Conservation (phyloP, 495 filamentous ascomycete genomes). For the Filosporella fistucella region DNA sequence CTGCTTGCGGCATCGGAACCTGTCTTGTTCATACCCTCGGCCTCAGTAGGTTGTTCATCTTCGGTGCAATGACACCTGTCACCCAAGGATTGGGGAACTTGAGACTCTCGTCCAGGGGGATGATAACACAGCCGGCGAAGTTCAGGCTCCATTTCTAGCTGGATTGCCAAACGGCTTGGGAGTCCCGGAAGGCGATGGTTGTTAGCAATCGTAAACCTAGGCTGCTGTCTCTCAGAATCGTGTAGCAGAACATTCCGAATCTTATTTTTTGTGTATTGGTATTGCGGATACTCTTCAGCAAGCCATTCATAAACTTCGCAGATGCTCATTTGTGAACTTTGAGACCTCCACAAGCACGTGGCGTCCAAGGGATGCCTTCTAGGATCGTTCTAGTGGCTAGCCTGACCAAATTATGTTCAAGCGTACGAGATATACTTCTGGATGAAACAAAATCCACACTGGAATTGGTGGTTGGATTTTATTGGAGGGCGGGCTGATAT, state of each 20-base stretch:
- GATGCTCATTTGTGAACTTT: conserved; percentile 8
- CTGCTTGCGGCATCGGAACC: background rate
- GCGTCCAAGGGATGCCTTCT: conserved; percentile 1
- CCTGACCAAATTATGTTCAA: background rate
- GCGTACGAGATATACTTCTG: background rate
- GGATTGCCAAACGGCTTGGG: conserved; percentile 6
- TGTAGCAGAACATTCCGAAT: conserved; percentile 12
- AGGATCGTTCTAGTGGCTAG: conserved; percentile 6
- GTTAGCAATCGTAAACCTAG: conserved; percentile 15
- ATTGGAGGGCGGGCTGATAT: too few species aligned
- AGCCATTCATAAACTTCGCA: conserved; percentile 14
- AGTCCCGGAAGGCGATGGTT: conserved; percentile 5
- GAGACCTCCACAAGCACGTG: conserved; percentile 3
- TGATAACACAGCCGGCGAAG: conserved; percentile 6
- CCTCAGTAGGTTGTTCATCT: background rate
- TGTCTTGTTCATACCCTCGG: background rate
- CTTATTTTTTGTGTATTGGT: conserved; percentile 19
- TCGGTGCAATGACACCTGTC: background rate
- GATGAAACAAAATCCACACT: conserved; percentile 2
- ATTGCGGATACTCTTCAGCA: conserved; percentile 12
- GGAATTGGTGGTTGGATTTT: background rate
- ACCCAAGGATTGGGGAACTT: conserved; percentile 8
- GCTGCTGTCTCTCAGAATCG: conserved; percentile 12
- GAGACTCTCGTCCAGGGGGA: conserved; percentile 5
- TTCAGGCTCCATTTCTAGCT: conserved; percentile 10